A percentile compares a stretch with the other conserved stretches of the same genome.
phyloP scores from a whole-genome alignment of 768 basidiomycete genomes.

The Strobilomyces dryophilus region DNA sequence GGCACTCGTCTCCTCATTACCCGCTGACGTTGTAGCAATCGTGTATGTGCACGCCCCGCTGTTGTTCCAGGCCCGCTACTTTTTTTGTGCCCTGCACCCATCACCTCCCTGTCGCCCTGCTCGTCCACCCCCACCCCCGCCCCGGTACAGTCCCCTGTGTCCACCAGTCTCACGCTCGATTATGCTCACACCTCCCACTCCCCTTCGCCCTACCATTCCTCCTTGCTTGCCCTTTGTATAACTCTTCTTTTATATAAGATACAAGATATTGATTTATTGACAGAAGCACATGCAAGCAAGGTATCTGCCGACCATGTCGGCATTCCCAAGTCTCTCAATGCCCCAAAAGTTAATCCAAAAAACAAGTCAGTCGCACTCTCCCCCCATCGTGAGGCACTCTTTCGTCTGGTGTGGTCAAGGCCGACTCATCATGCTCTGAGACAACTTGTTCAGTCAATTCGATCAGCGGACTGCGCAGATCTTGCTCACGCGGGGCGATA shows the following conservation, averaged over 20 bases:
- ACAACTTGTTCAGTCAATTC: conserved; percentile 91
- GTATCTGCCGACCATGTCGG: too few relatives aligned
- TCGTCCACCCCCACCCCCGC: conserved; percentile 46
- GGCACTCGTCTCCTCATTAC: too few relatives aligned
- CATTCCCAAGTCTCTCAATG: too few relatives aligned
- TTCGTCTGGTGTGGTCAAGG: conserved; percentile 65
- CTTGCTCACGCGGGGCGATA: conserved; percentile 90
- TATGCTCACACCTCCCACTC: conserved; percentile 39
- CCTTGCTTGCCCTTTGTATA: too few relatives aligned
- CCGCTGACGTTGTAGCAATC: too few relatives aligned
- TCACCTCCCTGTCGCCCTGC: conserved; percentile 47
- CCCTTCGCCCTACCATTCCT: conserved; percentile 41
- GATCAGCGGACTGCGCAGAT: conserved; percentile 97
- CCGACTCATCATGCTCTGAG: conserved; percentile 92
- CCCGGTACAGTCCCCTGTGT: conserved; percentile 58
- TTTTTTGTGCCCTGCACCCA: conserved; percentile 67
- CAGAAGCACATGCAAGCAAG: too few relatives aligned
- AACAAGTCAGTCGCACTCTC: conserved; percentile 62
- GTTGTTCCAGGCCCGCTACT: conserved; percentile 86
- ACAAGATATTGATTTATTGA: too few relatives aligned
- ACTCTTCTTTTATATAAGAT: too few relatives aligned
- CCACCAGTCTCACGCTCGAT: conserved; percentile 48
- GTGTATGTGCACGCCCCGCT: conserved; percentile 94
- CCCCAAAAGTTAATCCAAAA: conserved; percentile 79
- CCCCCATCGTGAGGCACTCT: background rate